Evolutionary conservation across 345 rosid species (phyloP).

Genomic region (Linum lewisii): DNA sequence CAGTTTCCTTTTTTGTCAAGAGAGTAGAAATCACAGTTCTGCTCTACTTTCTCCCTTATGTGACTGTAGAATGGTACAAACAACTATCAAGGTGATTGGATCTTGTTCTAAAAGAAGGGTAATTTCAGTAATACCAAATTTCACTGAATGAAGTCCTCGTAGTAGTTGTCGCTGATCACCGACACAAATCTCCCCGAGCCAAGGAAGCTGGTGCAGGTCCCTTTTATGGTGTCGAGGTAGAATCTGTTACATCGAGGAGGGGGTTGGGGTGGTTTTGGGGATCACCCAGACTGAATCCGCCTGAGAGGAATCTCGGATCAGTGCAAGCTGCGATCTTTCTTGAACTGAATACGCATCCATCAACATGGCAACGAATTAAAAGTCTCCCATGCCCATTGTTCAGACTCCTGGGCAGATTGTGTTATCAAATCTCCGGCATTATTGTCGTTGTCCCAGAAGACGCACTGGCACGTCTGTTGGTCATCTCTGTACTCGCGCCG

Average conservation of each 20-base stretch:
- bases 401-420: background rate
- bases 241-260: constrained; percentile 84
- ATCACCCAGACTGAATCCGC: constrained; percentile 83
- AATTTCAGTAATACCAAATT: background rate
- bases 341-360: constrained; percentile 93
- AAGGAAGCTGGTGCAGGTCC: constrained; percentile 96
- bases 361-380: constrained; percentile 65
- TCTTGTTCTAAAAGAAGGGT: too few relatives aligned
- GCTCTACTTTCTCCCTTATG: too few relatives aligned
- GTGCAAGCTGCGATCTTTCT: constrained; percentile 84
- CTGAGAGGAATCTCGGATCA: constrained; percentile 87
- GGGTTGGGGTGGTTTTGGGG: constrained; percentile 76
- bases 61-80: too few relatives aligned
- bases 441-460: constrained; percentile 67
- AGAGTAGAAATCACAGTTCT: too few relatives aligned
- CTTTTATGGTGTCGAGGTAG: constrained; percentile 89
- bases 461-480: constrained; percentile 78
- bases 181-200: constrained; percentile 99
- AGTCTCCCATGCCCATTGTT: constrained; percentile 92
- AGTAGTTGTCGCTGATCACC: constrained; percentile 86
- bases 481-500: constrained; percentile 78
- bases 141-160: constrained; percentile 73
- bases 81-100: too few relatives aligned
- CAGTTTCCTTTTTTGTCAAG: too few relatives aligned
- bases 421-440: background rate